Conservation (phyloP, 2,329 filamentous ascomycete species). For the Leptographium radiaticola region DNA sequence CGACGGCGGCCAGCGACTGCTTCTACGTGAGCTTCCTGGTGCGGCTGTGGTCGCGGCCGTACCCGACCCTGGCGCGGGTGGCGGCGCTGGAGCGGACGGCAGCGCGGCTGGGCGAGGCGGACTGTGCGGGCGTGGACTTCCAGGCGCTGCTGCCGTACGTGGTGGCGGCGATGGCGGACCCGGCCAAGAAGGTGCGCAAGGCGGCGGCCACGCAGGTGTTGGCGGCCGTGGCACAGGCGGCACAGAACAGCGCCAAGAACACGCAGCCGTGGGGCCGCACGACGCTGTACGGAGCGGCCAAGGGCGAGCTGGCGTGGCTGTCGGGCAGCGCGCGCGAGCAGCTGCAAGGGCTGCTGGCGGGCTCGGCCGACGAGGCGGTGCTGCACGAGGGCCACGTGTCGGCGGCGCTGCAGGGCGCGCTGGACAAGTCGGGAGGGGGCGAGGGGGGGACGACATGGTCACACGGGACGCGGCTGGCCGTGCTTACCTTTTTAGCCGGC, state of each 20-base stretch:
- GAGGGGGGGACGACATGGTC: constrained; percentile 13
- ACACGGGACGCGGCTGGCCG: constrained; percentile 46
- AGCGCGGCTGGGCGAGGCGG: constrained; percentile 37
- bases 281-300: constrained; percentile 41
- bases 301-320: constrained; percentile 43
- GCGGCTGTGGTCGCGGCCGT: constrained; percentile 59
- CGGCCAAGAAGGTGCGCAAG: constrained; percentile 61
- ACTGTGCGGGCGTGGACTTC: constrained; percentile 45
- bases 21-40: constrained; percentile 67
- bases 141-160: constrained; percentile 77
- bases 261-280: constrained; percentile 42
- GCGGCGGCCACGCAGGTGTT: constrained; percentile 61
- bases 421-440: constrained; percentile 35
- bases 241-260: constrained; percentile 22
- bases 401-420: constrained; percentile 43
- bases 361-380: constrained; percentile 71
- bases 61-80: constrained; percentile 54
- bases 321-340: constrained; percentile 42
- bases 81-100: constrained; percentile 56
- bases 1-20: constrained; percentile 42
- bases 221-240: constrained; percentile 40
- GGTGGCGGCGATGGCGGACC: constrained; percentile 60
- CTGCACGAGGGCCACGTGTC: constrained; percentile 63
- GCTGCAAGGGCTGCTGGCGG: constrained; percentile 38
- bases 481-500: constrained; percentile 60